phyloP scores from a whole-genome alignment of 177 flowering plant species.

The Tripterygium wilfordii region DNA sequence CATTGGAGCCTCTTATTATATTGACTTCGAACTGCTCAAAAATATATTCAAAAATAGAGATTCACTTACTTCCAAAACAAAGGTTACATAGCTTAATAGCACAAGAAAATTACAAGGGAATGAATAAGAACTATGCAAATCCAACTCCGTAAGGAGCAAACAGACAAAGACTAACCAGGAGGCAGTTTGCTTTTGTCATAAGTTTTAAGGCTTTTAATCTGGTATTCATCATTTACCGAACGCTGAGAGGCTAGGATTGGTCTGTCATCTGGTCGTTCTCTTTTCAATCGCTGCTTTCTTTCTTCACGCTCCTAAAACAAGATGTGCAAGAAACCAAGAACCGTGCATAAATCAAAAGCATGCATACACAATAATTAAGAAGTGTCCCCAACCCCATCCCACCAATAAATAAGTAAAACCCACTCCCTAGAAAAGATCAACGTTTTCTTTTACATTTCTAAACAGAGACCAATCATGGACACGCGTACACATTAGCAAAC shows the following conservation, averaged over 20 bases:
- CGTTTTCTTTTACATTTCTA: too few species aligned
- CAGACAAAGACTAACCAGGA: constrained; percentile 42
- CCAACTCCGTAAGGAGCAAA: not conserved
- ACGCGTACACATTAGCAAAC: too few species aligned
- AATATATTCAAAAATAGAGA: too few species aligned
- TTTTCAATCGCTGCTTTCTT: constrained; percentile 59
- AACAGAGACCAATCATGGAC: too few species aligned
- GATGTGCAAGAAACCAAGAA: constrained; percentile 4
- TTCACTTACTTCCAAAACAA: too few species aligned
- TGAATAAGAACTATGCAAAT: not conserved
- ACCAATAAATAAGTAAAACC: too few species aligned
- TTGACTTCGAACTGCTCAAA: too few species aligned
- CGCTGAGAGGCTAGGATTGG: constrained; percentile 30
- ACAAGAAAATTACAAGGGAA: too few species aligned
- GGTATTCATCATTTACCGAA: constrained; percentile 31
- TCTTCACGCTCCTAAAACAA: constrained; percentile 81
- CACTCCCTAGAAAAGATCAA: too few species aligned
- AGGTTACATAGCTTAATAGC: too few species aligned
- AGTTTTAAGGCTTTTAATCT: constrained; percentile 24
- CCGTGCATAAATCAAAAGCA: not conserved
- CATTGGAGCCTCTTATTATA: too few species aligned
- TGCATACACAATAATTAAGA: too few species aligned
- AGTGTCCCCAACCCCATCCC: not conserved
- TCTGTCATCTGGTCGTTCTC: constrained; percentile 65
- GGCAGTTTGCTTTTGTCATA: constrained; percentile 59